A percentile compares a stretch with the other conserved stretches of the same genome.
phyloP scores from a whole-genome alignment of 2,329 filamentous ascomycete species.

The Paecilomyces dactylethromorphus region DNA sequence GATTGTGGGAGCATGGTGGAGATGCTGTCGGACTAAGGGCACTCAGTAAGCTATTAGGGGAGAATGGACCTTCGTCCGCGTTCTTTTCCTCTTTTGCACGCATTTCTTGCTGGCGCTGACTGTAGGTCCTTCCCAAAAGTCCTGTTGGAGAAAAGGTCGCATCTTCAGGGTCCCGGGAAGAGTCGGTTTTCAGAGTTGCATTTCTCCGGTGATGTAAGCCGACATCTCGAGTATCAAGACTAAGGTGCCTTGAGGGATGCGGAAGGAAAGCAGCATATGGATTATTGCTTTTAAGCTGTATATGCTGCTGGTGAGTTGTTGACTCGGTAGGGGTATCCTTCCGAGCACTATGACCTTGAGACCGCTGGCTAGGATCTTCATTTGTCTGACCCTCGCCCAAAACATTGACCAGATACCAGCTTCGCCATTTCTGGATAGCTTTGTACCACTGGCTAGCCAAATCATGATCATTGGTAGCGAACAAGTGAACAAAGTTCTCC shows the following conservation, averaged over 20 bases:
- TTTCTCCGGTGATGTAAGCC: constrained; percentile 3
- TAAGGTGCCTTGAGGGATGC: constrained; percentile 20
- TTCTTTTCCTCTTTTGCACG: constrained; percentile 31
- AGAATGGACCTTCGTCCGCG: constrained; percentile 41
- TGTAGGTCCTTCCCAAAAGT: constrained; percentile 34
- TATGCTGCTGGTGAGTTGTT: constrained; percentile 44
- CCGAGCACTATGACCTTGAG: constrained; percentile 10
- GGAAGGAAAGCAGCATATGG: constrained; percentile 19
- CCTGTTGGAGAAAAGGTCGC: constrained; percentile 30
- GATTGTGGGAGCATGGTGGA: constrained; percentile 15
- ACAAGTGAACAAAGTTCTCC: constrained; percentile 87
- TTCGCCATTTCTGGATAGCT: constrained; percentile 73
- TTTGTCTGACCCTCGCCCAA: constrained; percentile 51
- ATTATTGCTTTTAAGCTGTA: constrained; percentile 20
- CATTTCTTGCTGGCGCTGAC: constrained; percentile 32
- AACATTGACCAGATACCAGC: constrained; percentile 80
- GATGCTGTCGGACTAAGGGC: constrained; percentile 45
- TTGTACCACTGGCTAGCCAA: constrained; percentile 64
- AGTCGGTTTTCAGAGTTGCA: constrained; percentile 2
- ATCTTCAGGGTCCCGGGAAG: constrained; percentile 11
- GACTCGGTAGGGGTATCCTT: constrained; percentile 9
- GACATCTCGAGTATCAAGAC: constrained; percentile 15
- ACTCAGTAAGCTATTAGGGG: constrained; percentile 47
- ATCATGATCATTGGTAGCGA: constrained; percentile 67
- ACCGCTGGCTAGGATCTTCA: constrained; percentile 17